Evolutionary conservation across 2,329 filamentous ascomycete species (phyloP).

Genomic region (Tolypocladium inflatum): DNA sequence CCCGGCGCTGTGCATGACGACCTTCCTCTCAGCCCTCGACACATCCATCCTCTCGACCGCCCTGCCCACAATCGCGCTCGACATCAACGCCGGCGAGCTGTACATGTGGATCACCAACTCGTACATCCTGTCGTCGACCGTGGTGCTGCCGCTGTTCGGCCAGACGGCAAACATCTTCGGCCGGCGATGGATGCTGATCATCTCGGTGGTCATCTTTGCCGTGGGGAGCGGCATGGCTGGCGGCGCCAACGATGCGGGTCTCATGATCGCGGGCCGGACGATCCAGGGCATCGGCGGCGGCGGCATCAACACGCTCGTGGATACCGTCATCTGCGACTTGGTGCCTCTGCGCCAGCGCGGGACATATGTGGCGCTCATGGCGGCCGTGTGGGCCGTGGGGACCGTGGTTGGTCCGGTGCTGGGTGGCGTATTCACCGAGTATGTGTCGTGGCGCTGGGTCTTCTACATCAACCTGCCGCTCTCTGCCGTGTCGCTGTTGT

Average conservation of each 20-base stretch:
- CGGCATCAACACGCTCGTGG: slow-evolving; percentile 20
- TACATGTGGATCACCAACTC: too few relatives aligned
- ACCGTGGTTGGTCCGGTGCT: slow-evolving; percentile 23
- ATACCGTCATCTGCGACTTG: slow-evolving; percentile 31
- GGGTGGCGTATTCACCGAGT: slow-evolving; percentile 16
- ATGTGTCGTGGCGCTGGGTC: slow-evolving; percentile 31
- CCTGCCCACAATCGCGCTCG: too few relatives aligned
- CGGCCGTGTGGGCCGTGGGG: slow-evolving; percentile 23
- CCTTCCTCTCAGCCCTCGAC: too few relatives aligned
- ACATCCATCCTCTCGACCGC: too few relatives aligned
- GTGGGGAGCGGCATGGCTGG: slow-evolving; percentile 41
- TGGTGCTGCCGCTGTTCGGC: slow-evolving; percentile 37
- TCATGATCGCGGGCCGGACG: slow-evolving; percentile 31
- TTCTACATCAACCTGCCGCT: slow-evolving; percentile 36
- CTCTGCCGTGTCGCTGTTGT: slow-evolving; percentile 19
- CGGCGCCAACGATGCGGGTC: slow-evolving; percentile 24
- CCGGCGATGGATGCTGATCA: slow-evolving; percentile 22
- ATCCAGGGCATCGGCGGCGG: slow-evolving; percentile 33
- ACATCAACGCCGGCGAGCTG: too few relatives aligned
- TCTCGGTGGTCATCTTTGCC: slow-evolving; percentile 31
- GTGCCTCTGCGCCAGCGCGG: slow-evolving; percentile 38
- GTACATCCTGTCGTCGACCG: neutral
- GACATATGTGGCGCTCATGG: slow-evolving; percentile 26
- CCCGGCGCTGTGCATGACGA: too few relatives aligned
- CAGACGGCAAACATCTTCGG: slow-evolving; percentile 43